Conservation (phyloP, 768 basidiomycete species). For the Tylopilus plumbeoviolaceoides region DNA sequence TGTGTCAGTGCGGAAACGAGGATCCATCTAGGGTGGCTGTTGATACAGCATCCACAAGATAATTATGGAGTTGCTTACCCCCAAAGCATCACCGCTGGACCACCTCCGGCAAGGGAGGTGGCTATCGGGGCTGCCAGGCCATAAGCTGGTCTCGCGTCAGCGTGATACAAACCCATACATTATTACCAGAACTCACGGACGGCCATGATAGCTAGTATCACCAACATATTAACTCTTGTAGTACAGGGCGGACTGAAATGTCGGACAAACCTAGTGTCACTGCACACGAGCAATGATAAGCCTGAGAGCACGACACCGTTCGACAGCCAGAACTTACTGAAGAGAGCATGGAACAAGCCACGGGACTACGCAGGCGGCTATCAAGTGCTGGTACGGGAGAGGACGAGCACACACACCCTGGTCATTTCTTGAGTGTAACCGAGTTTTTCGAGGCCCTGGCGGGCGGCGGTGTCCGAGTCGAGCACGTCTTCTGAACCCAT, state of each 20-base stretch:
- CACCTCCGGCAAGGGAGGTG: conserved; percentile 51
- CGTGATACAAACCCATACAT: neutral
- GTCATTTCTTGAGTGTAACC: conserved; percentile 56
- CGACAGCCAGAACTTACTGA: conserved; percentile 38
- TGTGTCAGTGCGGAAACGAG: conserved; percentile 47
- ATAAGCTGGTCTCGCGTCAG: conserved; percentile 38
- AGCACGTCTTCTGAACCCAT: conserved; percentile 12
- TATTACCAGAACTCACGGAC: conserved; percentile 45
- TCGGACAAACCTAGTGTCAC: conserved; percentile 45
- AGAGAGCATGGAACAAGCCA: conserved; percentile 48
- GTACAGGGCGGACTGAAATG: neutral
- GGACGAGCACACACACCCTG: conserved; percentile 32
- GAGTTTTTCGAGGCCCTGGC: conserved; percentile 42
- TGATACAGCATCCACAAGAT: neutral
- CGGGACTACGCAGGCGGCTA: conserved; percentile 25
- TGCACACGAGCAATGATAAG: conserved; percentile 15
- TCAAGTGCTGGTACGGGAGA: too few species aligned
- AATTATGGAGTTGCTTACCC: conserved; percentile 33
- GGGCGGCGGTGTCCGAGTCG: conserved; percentile 26
- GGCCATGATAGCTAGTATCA: conserved; percentile 49
- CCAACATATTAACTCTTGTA: conserved; percentile 2
- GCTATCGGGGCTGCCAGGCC: conserved; percentile 54
- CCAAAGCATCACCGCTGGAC: conserved; percentile 55
- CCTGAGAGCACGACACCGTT: neutral
- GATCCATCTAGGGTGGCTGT: conserved; percentile 38